Percentiles rank a stretch among this genome's conserved stretches.
phyloP scores from a whole-genome alignment of 2,329 filamentous ascomycete genomes.

The Claviceps capensis region DNA sequence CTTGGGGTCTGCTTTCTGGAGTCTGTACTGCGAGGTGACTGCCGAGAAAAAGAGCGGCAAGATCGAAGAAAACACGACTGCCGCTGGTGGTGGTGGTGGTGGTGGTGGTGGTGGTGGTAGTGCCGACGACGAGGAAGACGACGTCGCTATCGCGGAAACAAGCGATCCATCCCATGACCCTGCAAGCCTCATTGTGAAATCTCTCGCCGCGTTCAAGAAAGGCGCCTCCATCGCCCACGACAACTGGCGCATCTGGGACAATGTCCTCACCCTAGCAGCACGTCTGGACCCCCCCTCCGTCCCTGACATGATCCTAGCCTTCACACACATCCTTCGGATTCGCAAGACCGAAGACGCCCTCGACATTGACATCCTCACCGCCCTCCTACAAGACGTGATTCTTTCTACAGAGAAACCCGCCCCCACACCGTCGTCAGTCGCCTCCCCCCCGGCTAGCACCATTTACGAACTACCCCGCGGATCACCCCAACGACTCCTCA shows the following conservation, averaged over 20 bases:
- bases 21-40: constrained; percentile 44
- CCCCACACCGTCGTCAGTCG: constrained; percentile 1
- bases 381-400: constrained; percentile 60
- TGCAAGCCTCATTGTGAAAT: constrained; percentile 52
- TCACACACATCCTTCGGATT: constrained; percentile 63
- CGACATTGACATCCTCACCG: constrained; percentile 57
- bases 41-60: constrained; percentile 22
- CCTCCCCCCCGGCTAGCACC: constrained; percentile 3
- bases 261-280: constrained; percentile 76
- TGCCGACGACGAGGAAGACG: constrained; percentile 15
- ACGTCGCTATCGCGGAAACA: constrained; percentile 10
- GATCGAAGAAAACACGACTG: constrained; percentile 11
- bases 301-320: constrained; percentile 60
- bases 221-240: constrained; percentile 73
- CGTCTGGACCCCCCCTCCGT: constrained; percentile 64
- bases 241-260: constrained; percentile 93
- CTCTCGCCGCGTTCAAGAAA: constrained; percentile 74
- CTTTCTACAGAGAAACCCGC: constrained; percentile 23
- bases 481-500: constrained; percentile 46
- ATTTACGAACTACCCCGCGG: constrained; percentile 35
- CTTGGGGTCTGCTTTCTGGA: constrained; percentile 69
- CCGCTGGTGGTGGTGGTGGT: constrained; percentile 1
- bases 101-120: background rate
- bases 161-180: constrained; percentile 30
- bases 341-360: constrained; percentile 66